A percentile compares a stretch with the other conserved stretches of the same genome.
Conservation (phyloP, 352 stramenopile species). For the Phytophthora hibernalis region DNA sequence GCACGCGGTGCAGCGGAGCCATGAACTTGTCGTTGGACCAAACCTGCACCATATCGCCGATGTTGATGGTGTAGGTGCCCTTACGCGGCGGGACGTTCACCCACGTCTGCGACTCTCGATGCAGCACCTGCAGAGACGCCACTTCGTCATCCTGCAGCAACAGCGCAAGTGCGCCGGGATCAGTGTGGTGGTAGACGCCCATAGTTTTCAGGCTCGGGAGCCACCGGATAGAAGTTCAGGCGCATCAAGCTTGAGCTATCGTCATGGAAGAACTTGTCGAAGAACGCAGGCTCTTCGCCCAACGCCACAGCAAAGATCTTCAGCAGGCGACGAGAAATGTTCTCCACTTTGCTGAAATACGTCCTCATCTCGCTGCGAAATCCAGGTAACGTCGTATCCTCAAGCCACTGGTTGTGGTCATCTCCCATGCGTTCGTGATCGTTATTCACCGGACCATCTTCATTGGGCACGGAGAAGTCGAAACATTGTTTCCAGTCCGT, state of each 20-base stretch:
- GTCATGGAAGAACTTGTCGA: slow-evolving; percentile 60
- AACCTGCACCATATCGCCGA: slow-evolving; percentile 66
- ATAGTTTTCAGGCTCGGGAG: not conserved
- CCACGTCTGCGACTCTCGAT: slow-evolving; percentile 38
- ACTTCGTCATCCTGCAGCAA: slow-evolving; percentile 66
- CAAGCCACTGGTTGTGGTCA: slow-evolving; percentile 87
- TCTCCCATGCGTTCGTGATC: slow-evolving; percentile 74
- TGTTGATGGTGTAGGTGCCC: slow-evolving; percentile 55
- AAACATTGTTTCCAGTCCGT: slow-evolving; percentile 92
- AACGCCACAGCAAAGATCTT: slow-evolving; percentile 59
- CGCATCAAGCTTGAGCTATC: slow-evolving; percentile 88
- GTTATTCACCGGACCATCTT: slow-evolving; percentile 46
- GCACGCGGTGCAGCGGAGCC: slow-evolving; percentile 61
- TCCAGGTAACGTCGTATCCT: slow-evolving; percentile 41
- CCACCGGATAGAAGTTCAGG: slow-evolving; percentile 91
- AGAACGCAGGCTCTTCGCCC: slow-evolving; percentile 46
- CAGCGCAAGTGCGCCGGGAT: slow-evolving; percentile 46
- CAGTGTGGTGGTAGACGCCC: slow-evolving; percentile 28
- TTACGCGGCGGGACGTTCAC: no score
- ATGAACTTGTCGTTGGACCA: slow-evolving; percentile 66
- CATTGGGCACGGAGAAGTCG: slow-evolving; percentile 46
- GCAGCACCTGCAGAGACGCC: slow-evolving; percentile 56
- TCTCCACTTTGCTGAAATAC: slow-evolving; percentile 54
- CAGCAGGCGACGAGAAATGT: slow-evolving; percentile 52
- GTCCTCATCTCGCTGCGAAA: slow-evolving; percentile 58